Conservation (phyloP, 371 early-diverging fungal genomes). For the Homolaphlyctis polyrhiza region DNA sequence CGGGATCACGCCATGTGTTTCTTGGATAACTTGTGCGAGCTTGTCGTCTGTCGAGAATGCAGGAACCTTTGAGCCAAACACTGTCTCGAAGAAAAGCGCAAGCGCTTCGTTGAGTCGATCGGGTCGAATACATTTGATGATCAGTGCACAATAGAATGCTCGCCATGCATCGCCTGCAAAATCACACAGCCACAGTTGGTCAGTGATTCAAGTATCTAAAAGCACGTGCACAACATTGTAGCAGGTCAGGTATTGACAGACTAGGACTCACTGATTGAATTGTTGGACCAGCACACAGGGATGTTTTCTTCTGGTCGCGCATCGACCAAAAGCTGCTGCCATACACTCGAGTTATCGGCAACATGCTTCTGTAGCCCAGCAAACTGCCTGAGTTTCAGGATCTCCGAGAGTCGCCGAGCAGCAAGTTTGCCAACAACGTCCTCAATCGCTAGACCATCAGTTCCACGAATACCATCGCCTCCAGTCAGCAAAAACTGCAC, state of each 20-base stretch:
- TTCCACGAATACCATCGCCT: constrained; percentile 25
- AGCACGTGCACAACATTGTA: no score
- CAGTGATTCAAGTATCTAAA: no score
- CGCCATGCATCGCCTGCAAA: no score
- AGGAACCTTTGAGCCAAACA: constrained; percentile 56
- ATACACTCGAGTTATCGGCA: constrained; percentile 13
- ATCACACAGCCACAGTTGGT: no score
- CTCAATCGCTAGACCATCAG: constrained; percentile 11
- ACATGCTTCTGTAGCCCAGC: constrained; percentile 51
- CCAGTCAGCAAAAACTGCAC: constrained; percentile 65
- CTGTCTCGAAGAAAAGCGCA: constrained; percentile 65
- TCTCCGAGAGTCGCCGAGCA: constrained; percentile 47
- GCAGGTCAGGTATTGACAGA: no score
- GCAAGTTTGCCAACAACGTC: constrained; percentile 62
- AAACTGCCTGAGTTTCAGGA: constrained; percentile 54
- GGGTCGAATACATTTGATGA: constrained; percentile 84
- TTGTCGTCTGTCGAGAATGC: constrained; percentile 59
- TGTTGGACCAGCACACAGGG: constrained; percentile 58
- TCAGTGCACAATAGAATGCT: constrained; percentile 67
- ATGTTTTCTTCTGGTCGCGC: constrained; percentile 24
- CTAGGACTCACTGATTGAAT: neutral
- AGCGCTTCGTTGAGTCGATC: constrained; percentile 79
- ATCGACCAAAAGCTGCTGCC: constrained; percentile 24
- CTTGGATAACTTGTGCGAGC: constrained; percentile 67
- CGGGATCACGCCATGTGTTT: constrained; percentile 71